Evolutionary conservation across 441 rosid species (phyloP).

Genomic region (Codiaeum variegatum): DNA sequence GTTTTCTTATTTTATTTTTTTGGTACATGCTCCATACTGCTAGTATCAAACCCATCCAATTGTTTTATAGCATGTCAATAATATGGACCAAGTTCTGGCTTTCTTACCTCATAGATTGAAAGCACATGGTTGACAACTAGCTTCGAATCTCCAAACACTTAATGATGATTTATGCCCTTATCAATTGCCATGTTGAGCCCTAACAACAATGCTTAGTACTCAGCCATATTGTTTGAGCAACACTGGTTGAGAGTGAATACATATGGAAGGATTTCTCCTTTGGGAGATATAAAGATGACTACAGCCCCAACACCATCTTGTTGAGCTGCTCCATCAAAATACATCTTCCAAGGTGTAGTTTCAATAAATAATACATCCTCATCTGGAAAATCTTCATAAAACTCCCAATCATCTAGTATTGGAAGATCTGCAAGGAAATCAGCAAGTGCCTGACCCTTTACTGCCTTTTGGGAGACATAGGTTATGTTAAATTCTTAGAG

Average conservation of each 20-base stretch:
- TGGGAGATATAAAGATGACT: not conserved
- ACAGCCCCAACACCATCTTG: no score
- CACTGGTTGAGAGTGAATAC: not conserved
- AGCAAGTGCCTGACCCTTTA: not conserved
- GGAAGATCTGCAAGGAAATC: not conserved
- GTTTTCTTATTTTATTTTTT: no score
- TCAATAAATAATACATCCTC: not conserved
- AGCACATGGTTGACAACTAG: not conserved
- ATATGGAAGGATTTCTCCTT: not conserved
- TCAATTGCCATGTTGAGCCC: not conserved
- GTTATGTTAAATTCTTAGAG: no score
- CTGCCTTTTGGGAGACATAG: not conserved
- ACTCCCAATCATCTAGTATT: not conserved
- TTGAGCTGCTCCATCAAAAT: no score
- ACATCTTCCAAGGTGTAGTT: not conserved
- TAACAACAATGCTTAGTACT: not conserved
- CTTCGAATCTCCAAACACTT: not conserved
- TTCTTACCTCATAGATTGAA: not conserved
- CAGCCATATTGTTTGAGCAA: not conserved
- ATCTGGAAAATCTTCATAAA: not conserved
- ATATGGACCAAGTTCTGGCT: no score
- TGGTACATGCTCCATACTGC: no score
- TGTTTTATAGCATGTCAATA: no score
- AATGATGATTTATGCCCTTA: not conserved
- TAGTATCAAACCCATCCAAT: no score